Base-by-base conservation (phyloP, 805 yeast genomes). In the Metschnikowia kunwiensis region DNA sequence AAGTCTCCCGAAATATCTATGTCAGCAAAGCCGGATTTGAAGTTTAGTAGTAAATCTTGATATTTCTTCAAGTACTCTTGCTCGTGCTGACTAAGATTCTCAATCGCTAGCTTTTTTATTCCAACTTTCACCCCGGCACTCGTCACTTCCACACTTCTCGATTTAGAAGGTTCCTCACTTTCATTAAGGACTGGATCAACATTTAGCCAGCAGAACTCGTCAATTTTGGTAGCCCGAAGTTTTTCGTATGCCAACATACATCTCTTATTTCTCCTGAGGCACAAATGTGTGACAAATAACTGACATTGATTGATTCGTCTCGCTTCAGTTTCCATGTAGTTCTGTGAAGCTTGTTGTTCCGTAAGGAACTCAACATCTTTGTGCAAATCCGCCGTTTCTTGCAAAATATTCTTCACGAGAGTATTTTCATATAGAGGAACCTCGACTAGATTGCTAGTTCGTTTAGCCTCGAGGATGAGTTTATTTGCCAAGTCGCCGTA, bases 401-500 rank as follows among this genome's bases (percentile, higher is more conserved):
- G 75, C 8, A 83, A 58, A 8, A 89, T 76, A 9, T 74, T 74
- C 24, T 83, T 72, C 4, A 89, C 81, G 5, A 83, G 58, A 15
- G 83, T 91, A 14, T 79, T 78, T 44, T 82, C 85, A 54, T 82
- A 88, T 8, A 75, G 61, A 1, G 97, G 89, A 1, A 85, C 54
- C 10, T 65, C 68, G 7, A 80, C 82, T 21, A 91, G 61, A 15
- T 77, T 72, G 41, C 73, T 74, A 0, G 95, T 66, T 46, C 97
- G 68, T 44, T 88, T 83, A 11, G 97, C 93, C 40, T 93, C 97
- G 23, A 78, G 68, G 2, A 86, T 72, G n/a, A 91, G 74, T 57
- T 91, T 91, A 43, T 78, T 76, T 2, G 91, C 96, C 5, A 76
- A 51, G 50, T 89, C 97, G 19, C 97, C 97, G 51, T 86, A 86